A percentile compares a stretch with the other conserved stretches of the same genome.
These are phyloP conservation scores for Massariosphaeria phaeospora DNA, from an alignment of 495 filamentous ascomycete genomes.

Conservation along the genomic window DNA sequence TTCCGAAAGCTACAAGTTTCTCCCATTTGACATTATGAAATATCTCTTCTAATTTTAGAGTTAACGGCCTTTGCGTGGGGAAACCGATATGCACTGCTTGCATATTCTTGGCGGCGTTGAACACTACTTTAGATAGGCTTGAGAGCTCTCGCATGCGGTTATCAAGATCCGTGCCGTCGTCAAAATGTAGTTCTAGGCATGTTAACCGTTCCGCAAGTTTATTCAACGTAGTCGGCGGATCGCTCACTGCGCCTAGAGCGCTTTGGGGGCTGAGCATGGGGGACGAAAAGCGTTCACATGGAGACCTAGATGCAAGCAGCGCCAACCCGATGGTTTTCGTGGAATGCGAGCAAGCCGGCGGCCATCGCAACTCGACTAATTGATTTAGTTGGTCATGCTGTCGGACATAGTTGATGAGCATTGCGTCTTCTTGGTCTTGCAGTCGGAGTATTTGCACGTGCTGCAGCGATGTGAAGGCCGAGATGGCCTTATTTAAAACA, in stretches of 20 bases:
- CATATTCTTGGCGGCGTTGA: constrained; percentile 55
- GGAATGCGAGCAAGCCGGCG: constrained; percentile 58
- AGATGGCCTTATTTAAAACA: constrained; percentile 53
- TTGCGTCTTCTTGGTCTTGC: constrained; percentile 55
- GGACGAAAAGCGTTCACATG: constrained; percentile 56
- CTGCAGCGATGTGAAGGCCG: constrained; percentile 56
- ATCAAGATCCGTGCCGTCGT: constrained; percentile 53
- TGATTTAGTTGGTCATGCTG: constrained; percentile 35
- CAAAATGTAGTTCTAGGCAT: constrained; percentile 48
- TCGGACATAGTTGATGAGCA: constrained; percentile 46
- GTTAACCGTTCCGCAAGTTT: constrained; percentile 54
- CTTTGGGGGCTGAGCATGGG: constrained; percentile 62
- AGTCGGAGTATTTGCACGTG: constrained; percentile 62
- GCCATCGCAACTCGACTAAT: constrained; percentile 53
- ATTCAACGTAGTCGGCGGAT: constrained; percentile 47
- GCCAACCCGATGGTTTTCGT: constrained; percentile 55
- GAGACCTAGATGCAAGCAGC: constrained; percentile 51
- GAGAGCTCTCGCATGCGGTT: constrained; percentile 53
- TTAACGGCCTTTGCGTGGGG: constrained; percentile 52
- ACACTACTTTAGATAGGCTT: constrained; percentile 51
- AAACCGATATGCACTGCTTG: constrained; percentile 65
- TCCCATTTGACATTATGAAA: constrained; percentile 62
- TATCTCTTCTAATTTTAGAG: constrained; percentile 53
- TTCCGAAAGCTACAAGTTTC: constrained; percentile 57
- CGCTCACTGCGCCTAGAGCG: constrained; percentile 48